These are phyloP conservation scores for Colletotrichum simmondsii DNA, from an alignment of 2,329 filamentous ascomycete genomes.

Conservation along the genomic window DNA sequence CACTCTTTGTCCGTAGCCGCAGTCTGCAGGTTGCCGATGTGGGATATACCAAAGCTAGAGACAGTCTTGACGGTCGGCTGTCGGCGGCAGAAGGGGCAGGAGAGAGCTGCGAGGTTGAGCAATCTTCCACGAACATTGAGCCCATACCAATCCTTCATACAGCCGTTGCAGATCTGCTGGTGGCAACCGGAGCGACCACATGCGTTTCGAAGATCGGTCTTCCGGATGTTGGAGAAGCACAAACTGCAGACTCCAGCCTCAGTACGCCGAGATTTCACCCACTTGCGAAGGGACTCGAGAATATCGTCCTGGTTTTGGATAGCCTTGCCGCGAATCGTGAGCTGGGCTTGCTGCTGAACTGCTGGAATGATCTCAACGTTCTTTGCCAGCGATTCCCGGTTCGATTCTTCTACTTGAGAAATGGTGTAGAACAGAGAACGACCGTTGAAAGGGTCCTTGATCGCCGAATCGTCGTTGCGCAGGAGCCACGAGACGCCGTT, in stretches of 20 bases:
- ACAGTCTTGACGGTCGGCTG: slow-evolving; percentile 50
- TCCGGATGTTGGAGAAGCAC: slow-evolving; percentile 53
- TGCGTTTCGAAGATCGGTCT: slow-evolving; percentile 49
- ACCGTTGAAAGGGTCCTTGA: slow-evolving; percentile 49
- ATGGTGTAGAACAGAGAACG: slow-evolving; percentile 53
- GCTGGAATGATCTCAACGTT: slow-evolving; percentile 50
- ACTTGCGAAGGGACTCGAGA: slow-evolving; percentile 45
- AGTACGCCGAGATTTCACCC: slow-evolving; percentile 49
- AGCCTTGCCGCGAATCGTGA: slow-evolving; percentile 51
- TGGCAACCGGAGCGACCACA: slow-evolving; percentile 58
- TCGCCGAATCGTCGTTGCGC: slow-evolving; percentile 48
- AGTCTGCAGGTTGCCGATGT: slow-evolving; percentile 48
- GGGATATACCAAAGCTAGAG: slow-evolving; percentile 49
- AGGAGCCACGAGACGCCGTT: slow-evolving; percentile 57
- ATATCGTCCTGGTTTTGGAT: slow-evolving; percentile 53
- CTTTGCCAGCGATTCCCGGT: slow-evolving; percentile 45
- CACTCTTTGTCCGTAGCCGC: slow-evolving; percentile 55
- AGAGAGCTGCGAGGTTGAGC: slow-evolving; percentile 59
- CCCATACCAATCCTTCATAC: slow-evolving; percentile 57
- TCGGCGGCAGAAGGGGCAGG: slow-evolving; percentile 62
- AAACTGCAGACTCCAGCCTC: slow-evolving; percentile 55
- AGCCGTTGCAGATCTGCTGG: slow-evolving; percentile 54
- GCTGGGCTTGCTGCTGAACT: neutral
- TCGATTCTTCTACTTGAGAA: slow-evolving; percentile 44
- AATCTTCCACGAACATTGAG: slow-evolving; percentile 54